Percentiles rank a stretch among this genome's conserved stretches.
phyloP scores from a whole-genome alignment of 2,329 filamentous ascomycete genomes.

The Fusarium albidum region DNA sequence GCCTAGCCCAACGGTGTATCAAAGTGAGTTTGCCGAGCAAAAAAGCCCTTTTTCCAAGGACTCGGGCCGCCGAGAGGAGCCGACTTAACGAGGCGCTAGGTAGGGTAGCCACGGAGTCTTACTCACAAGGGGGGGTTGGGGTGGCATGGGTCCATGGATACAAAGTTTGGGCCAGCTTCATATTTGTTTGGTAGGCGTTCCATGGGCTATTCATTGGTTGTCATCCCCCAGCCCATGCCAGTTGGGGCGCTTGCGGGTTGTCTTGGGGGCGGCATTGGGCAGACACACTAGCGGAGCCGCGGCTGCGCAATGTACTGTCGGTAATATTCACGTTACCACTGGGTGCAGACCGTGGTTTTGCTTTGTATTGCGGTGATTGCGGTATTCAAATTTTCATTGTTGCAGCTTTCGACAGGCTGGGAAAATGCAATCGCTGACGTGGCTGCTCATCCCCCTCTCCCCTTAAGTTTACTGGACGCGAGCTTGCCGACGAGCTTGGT shows the following conservation, averaged over 20 bases:
- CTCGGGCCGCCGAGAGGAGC: background rate
- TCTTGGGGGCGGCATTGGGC: background rate
- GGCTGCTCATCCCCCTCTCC: slow-evolving; percentile 18
- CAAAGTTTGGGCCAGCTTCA: slow-evolving; percentile 1
- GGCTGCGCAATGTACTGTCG: background rate
- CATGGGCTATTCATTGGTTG: slow-evolving; percentile 2
- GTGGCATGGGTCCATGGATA: background rate
- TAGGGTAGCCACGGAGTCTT: background rate
- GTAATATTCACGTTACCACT: no score
- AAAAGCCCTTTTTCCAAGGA: slow-evolving; percentile 1
- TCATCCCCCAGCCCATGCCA: background rate
- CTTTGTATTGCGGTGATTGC: no score
- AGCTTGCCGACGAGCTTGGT: slow-evolving; percentile 4
- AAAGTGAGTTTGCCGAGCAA: slow-evolving; percentile 6
- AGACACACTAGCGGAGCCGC: slow-evolving; percentile 1
- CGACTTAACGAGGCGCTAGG: background rate
- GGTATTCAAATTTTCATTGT: no score
- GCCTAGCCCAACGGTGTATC: slow-evolving; percentile 9
- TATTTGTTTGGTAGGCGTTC: background rate
- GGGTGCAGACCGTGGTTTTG: no score
- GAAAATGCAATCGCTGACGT: background rate
- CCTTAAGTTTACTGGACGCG: background rate
- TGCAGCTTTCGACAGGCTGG: no score
- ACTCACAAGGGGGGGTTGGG: background rate
- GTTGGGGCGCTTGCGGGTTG: background rate